These are phyloP conservation scores for Salix udensis DNA, from an alignment of 345 rosid species.

Conservation along the genomic window DNA sequence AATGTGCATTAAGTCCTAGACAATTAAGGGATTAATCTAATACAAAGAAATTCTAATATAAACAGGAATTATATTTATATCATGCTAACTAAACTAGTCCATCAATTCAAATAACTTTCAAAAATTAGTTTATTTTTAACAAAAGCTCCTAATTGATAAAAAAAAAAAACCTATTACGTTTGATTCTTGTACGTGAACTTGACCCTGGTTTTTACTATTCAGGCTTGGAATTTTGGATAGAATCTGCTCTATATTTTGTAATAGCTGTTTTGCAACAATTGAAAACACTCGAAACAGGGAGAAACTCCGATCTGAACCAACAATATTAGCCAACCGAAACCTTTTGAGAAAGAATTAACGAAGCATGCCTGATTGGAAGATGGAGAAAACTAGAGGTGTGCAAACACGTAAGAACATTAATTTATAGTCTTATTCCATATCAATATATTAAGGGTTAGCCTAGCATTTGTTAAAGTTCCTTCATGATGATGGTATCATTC, in stretches of 20 bases:
- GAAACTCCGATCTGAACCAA: not conserved
- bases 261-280: not conserved
- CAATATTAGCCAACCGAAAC: not conserved
- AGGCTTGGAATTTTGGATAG: not conserved
- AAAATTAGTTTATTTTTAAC: no score
- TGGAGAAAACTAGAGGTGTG: not conserved
- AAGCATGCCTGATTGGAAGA: not conserved
- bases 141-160: no score
- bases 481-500: slow-evolving; percentile 10
- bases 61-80: no score
- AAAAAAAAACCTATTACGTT: no score
- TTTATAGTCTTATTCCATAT: not conserved
- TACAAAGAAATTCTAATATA: no score
- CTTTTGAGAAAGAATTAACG: not conserved
- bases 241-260: not conserved
- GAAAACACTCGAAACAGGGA: no score
- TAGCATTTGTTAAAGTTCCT: not conserved
- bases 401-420: not conserved
- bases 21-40: no score
- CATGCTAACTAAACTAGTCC: no score
- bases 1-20: no score
- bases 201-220: not conserved
- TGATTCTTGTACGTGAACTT: no score
- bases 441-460: not conserved
- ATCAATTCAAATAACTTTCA: no score